Evolutionary conservation across 2,329 filamentous ascomycete genomes (phyloP).

Genomic region (Fusarium begoniae): DNA sequence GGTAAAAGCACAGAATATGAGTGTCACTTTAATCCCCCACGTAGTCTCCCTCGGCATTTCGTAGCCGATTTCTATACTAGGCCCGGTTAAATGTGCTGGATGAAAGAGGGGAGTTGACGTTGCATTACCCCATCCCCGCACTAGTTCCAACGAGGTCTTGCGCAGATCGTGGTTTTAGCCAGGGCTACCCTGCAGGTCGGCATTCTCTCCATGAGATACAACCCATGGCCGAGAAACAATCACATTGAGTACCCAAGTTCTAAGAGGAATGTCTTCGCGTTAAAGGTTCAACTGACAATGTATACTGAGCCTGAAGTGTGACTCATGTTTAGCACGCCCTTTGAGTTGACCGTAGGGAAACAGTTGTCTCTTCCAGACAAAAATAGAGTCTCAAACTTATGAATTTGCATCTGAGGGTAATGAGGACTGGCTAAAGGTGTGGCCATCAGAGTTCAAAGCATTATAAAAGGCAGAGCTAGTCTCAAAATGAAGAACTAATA

Average conservation of each 20-base stretch:
- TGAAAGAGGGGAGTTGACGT: too few species aligned
- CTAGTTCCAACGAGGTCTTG: too few species aligned
- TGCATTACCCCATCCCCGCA: not conserved
- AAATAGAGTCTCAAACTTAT: accelerated
- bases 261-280: not conserved
- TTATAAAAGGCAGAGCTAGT: not conserved
- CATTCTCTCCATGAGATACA: not conserved
- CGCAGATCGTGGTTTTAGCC: not conserved
- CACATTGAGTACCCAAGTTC: not conserved
- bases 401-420: accelerated
- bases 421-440: accelerated
- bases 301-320: not conserved
- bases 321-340: not conserved
- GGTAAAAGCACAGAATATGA: not conserved
- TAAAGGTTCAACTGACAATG: accelerated
- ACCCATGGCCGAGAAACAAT: not conserved
- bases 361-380: not conserved
- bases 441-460: accelerated
- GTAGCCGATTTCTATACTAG: not conserved
- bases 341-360: not conserved
- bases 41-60: not conserved
- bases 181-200: not conserved
- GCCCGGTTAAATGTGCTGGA: not conserved
- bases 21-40: not conserved
- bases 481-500: not conserved